phyloP scores from a whole-genome alignment of 2,329 filamentous ascomycete species.

The Gnomoniopsis sp. region DNA sequence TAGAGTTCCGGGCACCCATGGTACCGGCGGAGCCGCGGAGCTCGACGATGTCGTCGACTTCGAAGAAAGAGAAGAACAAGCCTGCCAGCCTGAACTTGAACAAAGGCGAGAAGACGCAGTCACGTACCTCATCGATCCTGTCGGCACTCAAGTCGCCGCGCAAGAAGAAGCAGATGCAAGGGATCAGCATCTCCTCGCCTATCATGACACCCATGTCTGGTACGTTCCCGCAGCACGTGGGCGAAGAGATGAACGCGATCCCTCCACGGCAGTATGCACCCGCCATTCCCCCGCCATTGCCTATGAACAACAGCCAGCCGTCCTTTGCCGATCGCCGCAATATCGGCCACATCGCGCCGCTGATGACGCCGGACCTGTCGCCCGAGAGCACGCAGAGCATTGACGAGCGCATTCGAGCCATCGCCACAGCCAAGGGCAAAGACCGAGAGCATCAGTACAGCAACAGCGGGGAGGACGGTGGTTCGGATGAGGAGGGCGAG shows the following conservation, averaged over 20 bases:
- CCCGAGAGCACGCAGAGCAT: constrained; percentile 50
- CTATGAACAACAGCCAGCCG: constrained; percentile 31
- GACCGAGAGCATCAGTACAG: constrained; percentile 11
- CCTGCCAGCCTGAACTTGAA: constrained; percentile 48
- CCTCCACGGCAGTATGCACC: constrained; percentile 57
- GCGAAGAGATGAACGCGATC: constrained; percentile 56
- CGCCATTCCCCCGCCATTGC: constrained; percentile 54
- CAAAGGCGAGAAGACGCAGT: constrained; percentile 49
- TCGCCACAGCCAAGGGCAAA: constrained; percentile 13
- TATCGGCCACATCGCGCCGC: constrained; percentile 35
- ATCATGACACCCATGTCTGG: constrained; percentile 62
- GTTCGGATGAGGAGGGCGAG: constrained; percentile 11
- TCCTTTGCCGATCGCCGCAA: constrained; percentile 31
- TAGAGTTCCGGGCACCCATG: constrained; percentile 43
- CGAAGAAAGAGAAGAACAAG: constrained; percentile 46
- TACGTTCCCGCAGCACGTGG: constrained; percentile 45
- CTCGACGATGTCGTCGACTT: constrained; percentile 28
- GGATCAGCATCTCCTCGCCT: constrained; percentile 60
- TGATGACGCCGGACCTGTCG: constrained; percentile 42
- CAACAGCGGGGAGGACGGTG: constrained; percentile 10
- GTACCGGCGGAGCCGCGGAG: constrained; percentile 27
- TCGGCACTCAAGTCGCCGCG: constrained; percentile 60
- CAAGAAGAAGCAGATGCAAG: constrained; percentile 50
- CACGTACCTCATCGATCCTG: constrained; percentile 56
- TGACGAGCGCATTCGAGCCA: constrained; percentile 50